Base-by-base conservation (phyloP, 805 yeast species). In the Candida hungchunana region DNA sequence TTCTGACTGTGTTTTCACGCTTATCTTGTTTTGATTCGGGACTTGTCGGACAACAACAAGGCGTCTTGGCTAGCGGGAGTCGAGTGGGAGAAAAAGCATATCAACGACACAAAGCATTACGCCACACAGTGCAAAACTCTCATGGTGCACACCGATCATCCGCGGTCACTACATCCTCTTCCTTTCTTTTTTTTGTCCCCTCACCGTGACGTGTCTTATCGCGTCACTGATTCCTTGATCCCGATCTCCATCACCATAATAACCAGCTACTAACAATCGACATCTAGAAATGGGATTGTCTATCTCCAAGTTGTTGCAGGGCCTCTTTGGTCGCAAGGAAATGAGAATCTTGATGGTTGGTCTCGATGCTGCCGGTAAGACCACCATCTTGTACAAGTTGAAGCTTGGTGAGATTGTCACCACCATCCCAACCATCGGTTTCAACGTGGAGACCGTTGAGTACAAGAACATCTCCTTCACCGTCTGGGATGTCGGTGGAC, bases 401-500 rank as follows among this genome's bases (percentile, higher is more conserved):
- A 88, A 88, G 68, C 78, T 88, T 56, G 96, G 96, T 62, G 96
- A 88, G 73, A 86, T 88, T 58, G 95, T 88, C 59, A 87, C 95
- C 56, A 88, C 96, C 34, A 88, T 87, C 60, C 96, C 96, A 67
- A 88, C 96, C 51, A 87, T 88, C 66, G 96, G 97, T 59, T 88
- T 88, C 80, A 88, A 88, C 66, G 97, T 88, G 54, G 97, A 88
- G 71, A 88, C 96, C 44, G 96, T 88, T 58, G 96, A 88, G 73
- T 87, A 88, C 76, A 88, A 88, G 73, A 88, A 88, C 80, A 86
- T 88, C 66, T 82, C 95, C 29, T 88, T 88, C 72, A 87, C 96
- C 43, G 96, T 88, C 48, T 88, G 97, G 97, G 97, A 90, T 78
- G 96, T 89, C 55, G 97, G 97, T 83, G 97, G 97, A 78, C 97